Conservation (phyloP, 2,329 filamentous ascomycete species). For the Clarireedia paspali region DNA sequence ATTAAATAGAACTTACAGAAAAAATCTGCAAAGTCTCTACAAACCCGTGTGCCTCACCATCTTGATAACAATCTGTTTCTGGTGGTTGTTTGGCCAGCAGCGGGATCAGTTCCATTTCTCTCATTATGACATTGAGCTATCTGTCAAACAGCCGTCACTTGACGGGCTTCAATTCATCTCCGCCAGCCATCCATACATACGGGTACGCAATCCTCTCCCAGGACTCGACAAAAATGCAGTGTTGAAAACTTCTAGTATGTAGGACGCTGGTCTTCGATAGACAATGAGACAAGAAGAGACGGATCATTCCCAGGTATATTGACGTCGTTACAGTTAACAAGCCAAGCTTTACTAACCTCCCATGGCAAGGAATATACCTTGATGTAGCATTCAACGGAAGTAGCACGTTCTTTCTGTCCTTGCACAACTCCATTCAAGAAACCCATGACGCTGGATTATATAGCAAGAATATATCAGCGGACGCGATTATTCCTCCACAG, state of each 20-base stretch:
- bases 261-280: constrained; percentile 19
- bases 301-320: constrained; percentile 22
- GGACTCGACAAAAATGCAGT: not conserved
- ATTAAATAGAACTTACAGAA: not conserved
- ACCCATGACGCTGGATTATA: not conserved
- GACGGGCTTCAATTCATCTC: constrained; percentile 20
- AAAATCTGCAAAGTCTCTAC: not conserved
- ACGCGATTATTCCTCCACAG: constrained; percentile 7
- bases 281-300: constrained; percentile 16
- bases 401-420: constrained; percentile 17
- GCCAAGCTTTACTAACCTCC: not conserved
- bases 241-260: constrained; percentile 16
- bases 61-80: constrained; percentile 23
- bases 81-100: constrained; percentile 7
- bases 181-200: constrained; percentile 17
- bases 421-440: constrained; percentile 12
- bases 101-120: not conserved
- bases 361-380: constrained; percentile 20
- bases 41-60: constrained; percentile 18
- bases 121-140: not conserved
- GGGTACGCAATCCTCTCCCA: constrained; percentile 8
- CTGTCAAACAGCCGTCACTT: not conserved
- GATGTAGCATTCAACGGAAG: constrained; percentile 20
- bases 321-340: not conserved
- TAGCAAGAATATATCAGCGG: not conserved